Conservation (phyloP, 352 stramenopile species). For the Pilasporangium apinafurcum region DNA sequence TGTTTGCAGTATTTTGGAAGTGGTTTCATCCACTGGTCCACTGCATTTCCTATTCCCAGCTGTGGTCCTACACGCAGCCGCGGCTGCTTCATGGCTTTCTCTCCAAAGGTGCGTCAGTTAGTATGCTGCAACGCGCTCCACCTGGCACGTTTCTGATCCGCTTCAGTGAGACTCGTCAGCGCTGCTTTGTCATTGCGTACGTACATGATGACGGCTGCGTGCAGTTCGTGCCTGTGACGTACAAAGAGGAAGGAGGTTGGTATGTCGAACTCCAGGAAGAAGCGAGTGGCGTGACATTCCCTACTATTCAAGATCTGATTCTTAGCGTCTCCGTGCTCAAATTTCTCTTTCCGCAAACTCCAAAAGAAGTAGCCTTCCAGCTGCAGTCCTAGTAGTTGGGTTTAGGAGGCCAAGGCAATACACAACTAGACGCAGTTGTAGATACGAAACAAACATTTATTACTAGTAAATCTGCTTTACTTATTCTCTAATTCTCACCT, state of each 20-base stretch:
- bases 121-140: slow-evolving; percentile 62
- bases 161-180: slow-evolving; percentile 66
- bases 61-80: slow-evolving; percentile 73
- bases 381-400: slow-evolving; percentile 6
- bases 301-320: slow-evolving; percentile 63
- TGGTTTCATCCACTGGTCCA: slow-evolving; percentile 71
- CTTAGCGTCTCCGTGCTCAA: slow-evolving; percentile 75
- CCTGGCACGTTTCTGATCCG: slow-evolving; percentile 73
- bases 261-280: slow-evolving; percentile 59
- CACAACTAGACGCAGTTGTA: too few species aligned
- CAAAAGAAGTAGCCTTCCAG: slow-evolving; percentile 60
- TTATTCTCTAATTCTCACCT: neutral
- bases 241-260: slow-evolving; percentile 31
- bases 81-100: slow-evolving; percentile 75
- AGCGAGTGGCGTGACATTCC: slow-evolving; percentile 41
- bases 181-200: slow-evolving; percentile 69
- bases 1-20: slow-evolving; percentile 69
- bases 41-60: slow-evolving; percentile 45
- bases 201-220: slow-evolving; percentile 53
- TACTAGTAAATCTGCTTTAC: too few species aligned
- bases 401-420: too few species aligned
- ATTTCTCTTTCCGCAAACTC: slow-evolving; percentile 74
- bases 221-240: slow-evolving; percentile 74
- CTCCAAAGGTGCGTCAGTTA: slow-evolving; percentile 71
- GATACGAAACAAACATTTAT: too few species aligned